These are phyloP conservation scores for Ascochyta lentis DNA, from an alignment of 2,329 filamentous ascomycete species.

Conservation along the genomic window DNA sequence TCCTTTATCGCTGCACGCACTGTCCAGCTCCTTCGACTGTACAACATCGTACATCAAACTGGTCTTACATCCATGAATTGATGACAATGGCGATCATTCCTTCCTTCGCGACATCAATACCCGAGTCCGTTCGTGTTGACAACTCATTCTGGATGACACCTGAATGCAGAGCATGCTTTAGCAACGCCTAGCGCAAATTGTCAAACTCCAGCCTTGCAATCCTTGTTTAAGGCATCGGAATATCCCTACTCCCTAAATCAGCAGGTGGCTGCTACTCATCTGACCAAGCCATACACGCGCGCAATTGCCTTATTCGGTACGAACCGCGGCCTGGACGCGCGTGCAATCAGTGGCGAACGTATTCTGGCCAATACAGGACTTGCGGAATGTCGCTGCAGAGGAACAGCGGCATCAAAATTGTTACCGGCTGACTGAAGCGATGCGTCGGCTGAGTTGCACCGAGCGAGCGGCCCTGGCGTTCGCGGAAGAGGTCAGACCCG, in stretches of 20 bases:
- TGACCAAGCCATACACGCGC: not conserved
- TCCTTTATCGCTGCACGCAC: not conserved
- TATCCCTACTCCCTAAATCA: not conserved
- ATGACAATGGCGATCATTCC: not conserved
- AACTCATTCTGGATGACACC: not conserved
- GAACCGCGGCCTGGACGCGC: not conserved
- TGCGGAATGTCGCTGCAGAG: not conserved
- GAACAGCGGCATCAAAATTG: not conserved
- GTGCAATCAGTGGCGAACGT: not conserved
- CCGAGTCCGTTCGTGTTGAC: not conserved
- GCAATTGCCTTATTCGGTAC: not conserved
- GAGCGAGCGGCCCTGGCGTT: not conserved
- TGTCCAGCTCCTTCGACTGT: not conserved
- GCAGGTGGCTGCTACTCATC: not conserved
- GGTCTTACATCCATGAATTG: not conserved
- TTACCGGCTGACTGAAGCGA: not conserved
- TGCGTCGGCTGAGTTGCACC: conserved; percentile 3
- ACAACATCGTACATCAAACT: conserved; percentile 6
- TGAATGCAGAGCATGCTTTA: not conserved
- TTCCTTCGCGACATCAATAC: not conserved
- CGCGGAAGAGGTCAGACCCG: conserved; percentile 9
- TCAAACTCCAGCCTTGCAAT: not conserved
- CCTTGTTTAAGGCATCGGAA: not conserved
- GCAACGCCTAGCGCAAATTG: not conserved
- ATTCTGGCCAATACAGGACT: not conserved